Percentiles rank a stretch among this genome's conserved stretches.
Conservation (phyloP, 495 filamentous ascomycete genomes). For the Tetracladium marchalianum region DNA sequence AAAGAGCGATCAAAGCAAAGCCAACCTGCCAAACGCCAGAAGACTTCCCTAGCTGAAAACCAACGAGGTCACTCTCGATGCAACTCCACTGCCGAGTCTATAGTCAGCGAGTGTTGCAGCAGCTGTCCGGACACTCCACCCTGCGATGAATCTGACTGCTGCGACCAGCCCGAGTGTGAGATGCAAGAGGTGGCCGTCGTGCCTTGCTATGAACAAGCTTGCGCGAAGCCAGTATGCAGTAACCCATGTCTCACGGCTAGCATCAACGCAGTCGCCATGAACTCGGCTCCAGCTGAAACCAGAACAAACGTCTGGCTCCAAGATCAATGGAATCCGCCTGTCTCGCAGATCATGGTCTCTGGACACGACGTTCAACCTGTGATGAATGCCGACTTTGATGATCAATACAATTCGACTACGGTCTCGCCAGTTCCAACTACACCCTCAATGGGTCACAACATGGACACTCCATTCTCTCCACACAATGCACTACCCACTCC, state of each 20-base stretch:
- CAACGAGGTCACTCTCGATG: too few relatives aligned
- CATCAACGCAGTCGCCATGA: background rate
- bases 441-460: slow-evolving; percentile 5
- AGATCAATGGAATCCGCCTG: slow-evolving; percentile 2
- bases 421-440: slow-evolving; percentile 3
- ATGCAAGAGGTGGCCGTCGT: slow-evolving; percentile 1
- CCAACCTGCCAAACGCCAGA: slow-evolving; percentile 2
- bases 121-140: slow-evolving; percentile 14
- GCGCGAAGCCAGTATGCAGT: slow-evolving; percentile 4
- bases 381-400: background rate
- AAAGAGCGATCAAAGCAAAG: background rate
- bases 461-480: slow-evolving; percentile 5
- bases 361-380: background rate
- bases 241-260: slow-evolving; percentile 4
- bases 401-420: slow-evolving; percentile 1
- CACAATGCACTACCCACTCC: background rate
- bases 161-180: slow-evolving; percentile 1
- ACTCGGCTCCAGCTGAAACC: background rate
- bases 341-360: background rate
- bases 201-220: slow-evolving; percentile 4
- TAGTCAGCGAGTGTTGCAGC: slow-evolving; percentile 16
- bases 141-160: slow-evolving; percentile 16
- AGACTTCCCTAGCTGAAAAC: background rate
- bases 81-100: too few relatives aligned
- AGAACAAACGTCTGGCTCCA: slow-evolving; percentile 2